Percentiles rank a stretch among this genome's conserved stretches.
Conservation (phyloP, 495 filamentous ascomycete species). For the Wilcoxina mikolae region DNA sequence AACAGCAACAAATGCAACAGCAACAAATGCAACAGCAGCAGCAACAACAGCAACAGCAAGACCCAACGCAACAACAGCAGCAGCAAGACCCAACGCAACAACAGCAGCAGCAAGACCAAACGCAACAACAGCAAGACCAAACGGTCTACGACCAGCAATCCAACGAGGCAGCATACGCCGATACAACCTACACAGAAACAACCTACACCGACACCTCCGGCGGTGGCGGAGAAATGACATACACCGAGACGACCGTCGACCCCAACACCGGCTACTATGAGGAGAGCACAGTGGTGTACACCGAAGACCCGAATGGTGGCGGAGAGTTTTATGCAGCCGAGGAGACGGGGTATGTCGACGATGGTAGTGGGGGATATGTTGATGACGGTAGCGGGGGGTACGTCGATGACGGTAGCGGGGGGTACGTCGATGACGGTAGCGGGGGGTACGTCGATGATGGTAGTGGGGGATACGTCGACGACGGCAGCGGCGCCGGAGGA, state of each 20-base stretch:
- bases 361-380: neutral
- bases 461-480: no score
- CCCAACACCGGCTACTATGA: slow-evolving; percentile 1
- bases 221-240: neutral
- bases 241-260: no score
- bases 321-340: neutral
- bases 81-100: neutral
- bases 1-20: neutral
- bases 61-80: neutral
- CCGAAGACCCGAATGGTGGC: neutral
- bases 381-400: neutral
- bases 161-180: no score
- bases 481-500: no score
- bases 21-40: neutral
- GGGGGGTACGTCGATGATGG: no score
- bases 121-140: neutral
- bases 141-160: neutral
- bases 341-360: neutral
- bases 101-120: neutral
- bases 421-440: no score
- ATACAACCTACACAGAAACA: neutral
- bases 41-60: neutral
- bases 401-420: no score
- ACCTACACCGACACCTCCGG: neutral
- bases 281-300: no score